phyloP scores from a whole-genome alignment of 768 basidiomycete species.

The Trametes elegans region DNA sequence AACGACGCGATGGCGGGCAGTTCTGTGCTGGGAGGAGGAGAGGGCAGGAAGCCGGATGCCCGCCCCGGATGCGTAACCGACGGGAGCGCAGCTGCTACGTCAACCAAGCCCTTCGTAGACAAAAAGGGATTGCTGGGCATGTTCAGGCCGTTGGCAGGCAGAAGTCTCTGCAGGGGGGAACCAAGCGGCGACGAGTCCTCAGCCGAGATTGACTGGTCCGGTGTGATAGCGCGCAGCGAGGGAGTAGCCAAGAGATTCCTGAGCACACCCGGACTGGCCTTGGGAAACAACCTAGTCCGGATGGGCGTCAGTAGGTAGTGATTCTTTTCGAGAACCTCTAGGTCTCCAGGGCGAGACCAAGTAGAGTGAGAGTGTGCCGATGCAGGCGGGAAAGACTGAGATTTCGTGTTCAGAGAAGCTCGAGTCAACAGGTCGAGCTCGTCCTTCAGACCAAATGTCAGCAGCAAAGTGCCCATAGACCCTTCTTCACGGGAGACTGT shows the following conservation, averaged over 20 bases:
- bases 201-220: constrained; percentile 1
- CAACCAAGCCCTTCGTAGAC: neutral
- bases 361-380: no score
- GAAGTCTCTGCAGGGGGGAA: neutral
- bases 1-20: constrained; percentile 1
- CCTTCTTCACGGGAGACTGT: neutral
- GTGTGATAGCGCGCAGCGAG: constrained; percentile 10
- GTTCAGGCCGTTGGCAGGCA: neutral
- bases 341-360: neutral
- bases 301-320: constrained; percentile 16
- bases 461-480: neutral
- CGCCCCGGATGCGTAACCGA: neutral
- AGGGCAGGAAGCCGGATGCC: constrained; percentile 1
- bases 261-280: constrained; percentile 11
- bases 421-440: neutral
- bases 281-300: constrained; percentile 13
- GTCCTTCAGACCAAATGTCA: neutral
- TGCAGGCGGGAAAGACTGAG: neutral
- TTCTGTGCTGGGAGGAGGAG: constrained; percentile 12
- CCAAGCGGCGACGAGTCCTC: constrained; percentile 2
- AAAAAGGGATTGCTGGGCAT: neutral
- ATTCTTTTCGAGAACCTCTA: constrained; percentile 3
- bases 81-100: neutral
- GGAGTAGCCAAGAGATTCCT: constrained; percentile 9
- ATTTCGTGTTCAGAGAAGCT: neutral